phyloP scores from a whole-genome alignment of 2,329 filamentous ascomycete genomes.

The Verticillium klebahnii region DNA sequence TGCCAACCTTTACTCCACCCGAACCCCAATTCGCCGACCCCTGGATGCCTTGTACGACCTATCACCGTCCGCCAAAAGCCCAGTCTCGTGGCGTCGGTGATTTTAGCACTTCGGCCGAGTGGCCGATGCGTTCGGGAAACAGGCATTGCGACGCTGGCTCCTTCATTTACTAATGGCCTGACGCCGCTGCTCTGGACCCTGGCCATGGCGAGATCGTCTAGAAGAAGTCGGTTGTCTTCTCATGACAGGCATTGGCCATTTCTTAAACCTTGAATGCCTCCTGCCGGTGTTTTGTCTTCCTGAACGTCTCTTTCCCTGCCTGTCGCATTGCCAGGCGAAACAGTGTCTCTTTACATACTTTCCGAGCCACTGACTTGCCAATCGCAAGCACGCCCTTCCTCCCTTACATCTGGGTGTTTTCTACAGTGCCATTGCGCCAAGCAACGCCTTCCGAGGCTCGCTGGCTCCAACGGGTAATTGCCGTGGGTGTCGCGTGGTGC shows the following conservation, averaged over 20 bases:
- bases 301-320: not conserved
- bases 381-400: too few species aligned
- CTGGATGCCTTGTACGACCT: not conserved
- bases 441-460: too few species aligned
- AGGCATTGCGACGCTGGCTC: not conserved
- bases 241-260: not conserved
- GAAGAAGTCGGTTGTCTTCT: not conserved
- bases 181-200: not conserved
- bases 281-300: not conserved
- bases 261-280: not conserved
- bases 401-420: too few species aligned
- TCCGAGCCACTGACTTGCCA: too few species aligned
- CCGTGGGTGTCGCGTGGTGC: too few species aligned
- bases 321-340: not conserved
- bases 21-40: not conserved
- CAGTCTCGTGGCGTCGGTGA: not conserved
- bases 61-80: not conserved
- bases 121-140: not conserved
- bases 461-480: too few species aligned
- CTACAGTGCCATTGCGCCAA: too few species aligned
- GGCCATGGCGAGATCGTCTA: not conserved
- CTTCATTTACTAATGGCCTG: not conserved
- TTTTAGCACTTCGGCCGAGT: not conserved
- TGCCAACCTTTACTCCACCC: not conserved
- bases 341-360: too few species aligned